A percentile compares a stretch with the other conserved stretches of the same genome.
phyloP scores from a whole-genome alignment of 441 rosid genomes.

The Erodium moschatum region DNA sequence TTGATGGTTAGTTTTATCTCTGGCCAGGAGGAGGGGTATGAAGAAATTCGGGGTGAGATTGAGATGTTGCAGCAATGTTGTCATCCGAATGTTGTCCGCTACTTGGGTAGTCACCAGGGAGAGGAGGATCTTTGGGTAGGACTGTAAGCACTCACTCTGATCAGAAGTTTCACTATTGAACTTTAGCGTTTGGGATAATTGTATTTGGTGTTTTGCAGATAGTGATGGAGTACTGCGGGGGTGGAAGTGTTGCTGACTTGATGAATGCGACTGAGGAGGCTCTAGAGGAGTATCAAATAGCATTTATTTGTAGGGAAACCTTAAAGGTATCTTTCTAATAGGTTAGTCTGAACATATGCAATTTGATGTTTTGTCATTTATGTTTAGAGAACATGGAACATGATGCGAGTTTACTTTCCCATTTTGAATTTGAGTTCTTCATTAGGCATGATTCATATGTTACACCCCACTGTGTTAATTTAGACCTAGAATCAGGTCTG shows the following conservation, averaged over 20 bases:
- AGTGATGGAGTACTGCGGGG: slow-evolving; percentile 99
- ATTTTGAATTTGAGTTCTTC: not conserved
- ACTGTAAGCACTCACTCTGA: slow-evolving; percentile 18
- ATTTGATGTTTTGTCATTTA: not conserved
- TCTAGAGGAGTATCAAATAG: slow-evolving; percentile 91
- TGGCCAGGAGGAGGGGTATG: slow-evolving; percentile 92
- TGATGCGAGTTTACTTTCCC: not conserved
- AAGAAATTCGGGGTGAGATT: slow-evolving; percentile 95
- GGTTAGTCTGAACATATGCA: slow-evolving; percentile 14
- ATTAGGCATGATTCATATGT: not conserved
- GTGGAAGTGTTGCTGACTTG: slow-evolving; percentile 95
- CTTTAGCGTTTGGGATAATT: slow-evolving; percentile 17
- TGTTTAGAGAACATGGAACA: slow-evolving; percentile 10
- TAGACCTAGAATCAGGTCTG: not conserved
- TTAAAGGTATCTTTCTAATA: slow-evolving; percentile 52
- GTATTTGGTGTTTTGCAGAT: slow-evolving; percentile 53
- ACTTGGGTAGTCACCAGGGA: slow-evolving; percentile 96
- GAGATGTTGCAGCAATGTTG: slow-evolving; percentile 99
- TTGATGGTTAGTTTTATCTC: slow-evolving; percentile 19
- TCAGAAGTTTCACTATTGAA: not conserved
- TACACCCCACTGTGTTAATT: not conserved
- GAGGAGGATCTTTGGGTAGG: slow-evolving; percentile 98
- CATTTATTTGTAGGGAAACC: slow-evolving; percentile 89
- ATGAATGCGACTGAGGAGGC: slow-evolving; percentile 87
- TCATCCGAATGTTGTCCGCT: slow-evolving; percentile 93